phyloP scores from a whole-genome alignment of 108 stramenopile species.

The Cyclotella baltica region DNA sequence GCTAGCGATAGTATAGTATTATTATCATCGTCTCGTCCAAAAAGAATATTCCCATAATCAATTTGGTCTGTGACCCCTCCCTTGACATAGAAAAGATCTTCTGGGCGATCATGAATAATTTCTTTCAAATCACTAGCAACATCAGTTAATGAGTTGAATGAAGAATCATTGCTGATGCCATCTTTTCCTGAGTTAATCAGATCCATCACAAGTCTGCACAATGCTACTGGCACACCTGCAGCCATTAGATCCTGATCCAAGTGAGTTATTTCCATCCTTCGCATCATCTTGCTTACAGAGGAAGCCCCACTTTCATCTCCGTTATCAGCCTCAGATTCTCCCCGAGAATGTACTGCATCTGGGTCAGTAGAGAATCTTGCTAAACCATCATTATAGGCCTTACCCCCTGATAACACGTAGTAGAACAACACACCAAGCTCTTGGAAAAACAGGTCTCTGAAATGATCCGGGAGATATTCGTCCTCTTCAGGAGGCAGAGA shows the following conservation, averaged over 20 bases:
- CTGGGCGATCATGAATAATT: background rate
- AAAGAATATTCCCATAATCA: slow-evolving; percentile 3
- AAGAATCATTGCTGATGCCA: background rate
- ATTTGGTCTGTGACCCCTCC: background rate
- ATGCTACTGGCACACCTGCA: background rate
- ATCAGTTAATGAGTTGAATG: background rate
- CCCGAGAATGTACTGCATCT: too few species aligned
- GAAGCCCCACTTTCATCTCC: too few species aligned
- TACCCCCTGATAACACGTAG: too few species aligned
- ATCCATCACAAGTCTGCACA: background rate
- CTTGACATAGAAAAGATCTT: background rate
- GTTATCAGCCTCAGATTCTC: too few species aligned
- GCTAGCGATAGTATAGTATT: background rate
- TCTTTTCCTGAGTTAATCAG: background rate
- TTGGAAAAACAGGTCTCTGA: too few species aligned
- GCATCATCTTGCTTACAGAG: too few species aligned
- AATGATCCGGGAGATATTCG: too few species aligned
- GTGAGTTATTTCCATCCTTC: too few species aligned
- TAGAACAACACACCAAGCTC: too few species aligned
- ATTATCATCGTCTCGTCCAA: background rate
- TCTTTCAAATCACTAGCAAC: background rate
- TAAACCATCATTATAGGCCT: too few species aligned
- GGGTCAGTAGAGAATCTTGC: too few species aligned
- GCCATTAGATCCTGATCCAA: background rate
- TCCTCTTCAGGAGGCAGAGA: too few species aligned